These are phyloP conservation scores for Rhodosporidiobolus sp. DNA, from an alignment of 768 basidiomycete species.

Conservation along the genomic window DNA sequence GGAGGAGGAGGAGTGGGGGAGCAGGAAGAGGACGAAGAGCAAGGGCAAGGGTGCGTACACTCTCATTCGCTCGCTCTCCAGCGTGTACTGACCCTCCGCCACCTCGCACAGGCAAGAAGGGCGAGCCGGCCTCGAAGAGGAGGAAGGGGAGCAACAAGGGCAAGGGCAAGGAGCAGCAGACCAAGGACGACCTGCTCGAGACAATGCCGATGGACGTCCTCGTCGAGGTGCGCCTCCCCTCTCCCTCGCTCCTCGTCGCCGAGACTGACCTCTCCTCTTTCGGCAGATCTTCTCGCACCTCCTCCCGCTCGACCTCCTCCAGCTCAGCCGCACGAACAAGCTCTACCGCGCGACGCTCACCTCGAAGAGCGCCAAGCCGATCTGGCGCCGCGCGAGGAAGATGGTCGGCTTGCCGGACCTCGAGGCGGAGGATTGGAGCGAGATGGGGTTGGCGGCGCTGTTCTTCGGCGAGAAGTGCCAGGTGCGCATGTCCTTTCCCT, in stretches of 20 bases:
- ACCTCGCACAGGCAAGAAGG: neutral
- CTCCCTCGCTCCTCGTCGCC: conserved; percentile 18
- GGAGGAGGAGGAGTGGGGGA: neutral
- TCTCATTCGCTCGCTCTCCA: neutral
- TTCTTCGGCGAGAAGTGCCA: conserved; percentile 28
- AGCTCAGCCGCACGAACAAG: conserved; percentile 4
- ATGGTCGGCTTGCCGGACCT: conserved; percentile 13
- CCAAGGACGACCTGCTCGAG: conserved; percentile 27
- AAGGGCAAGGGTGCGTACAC: neutral
- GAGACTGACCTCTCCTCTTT: conserved; percentile 33
- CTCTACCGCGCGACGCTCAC: conserved; percentile 4
- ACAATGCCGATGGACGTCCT: conserved; percentile 3
- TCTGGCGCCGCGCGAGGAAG: conserved; percentile 17
- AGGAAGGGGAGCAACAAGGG: conserved; percentile 23
- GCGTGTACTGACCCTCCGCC: neutral
- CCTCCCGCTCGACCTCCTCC: conserved; percentile 44
- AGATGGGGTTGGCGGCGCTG: neutral
- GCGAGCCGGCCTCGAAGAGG: neutral
- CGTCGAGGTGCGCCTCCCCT: conserved; percentile 5
- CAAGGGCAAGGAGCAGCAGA: conserved; percentile 18
- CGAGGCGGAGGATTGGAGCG: neutral
- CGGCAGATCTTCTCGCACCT: conserved; percentile 28
- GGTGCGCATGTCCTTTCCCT: neutral
- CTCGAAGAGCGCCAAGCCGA: neutral
- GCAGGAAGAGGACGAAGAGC: neutral